Evolutionary conservation across 345 rosid genomes (phyloP), one percentile per base, ranked within the genome.

Genomic region (Lepidium sativum): DNA sequence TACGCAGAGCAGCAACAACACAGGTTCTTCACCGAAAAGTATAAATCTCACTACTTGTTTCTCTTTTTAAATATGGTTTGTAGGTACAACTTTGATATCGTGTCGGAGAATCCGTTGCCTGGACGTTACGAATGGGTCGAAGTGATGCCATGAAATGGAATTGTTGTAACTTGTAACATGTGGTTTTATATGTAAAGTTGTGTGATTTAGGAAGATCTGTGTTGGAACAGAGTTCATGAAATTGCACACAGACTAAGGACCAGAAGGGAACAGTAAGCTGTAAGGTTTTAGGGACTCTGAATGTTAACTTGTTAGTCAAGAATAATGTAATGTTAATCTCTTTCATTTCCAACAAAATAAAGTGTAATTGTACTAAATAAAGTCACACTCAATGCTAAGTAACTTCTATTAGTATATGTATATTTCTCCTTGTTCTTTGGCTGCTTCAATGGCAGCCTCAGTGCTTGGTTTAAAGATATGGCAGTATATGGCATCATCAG

Each of bases 81-180:
- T 82, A 88, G 96, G 82, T 88, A 86, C 71, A 86, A 92, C 88
- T 92, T 85, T 69, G 98, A 92, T 70, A 43, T 84, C 8, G 76
- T 69, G 63, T 86, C 77, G 38, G 96, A 84, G 23, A 15, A 65
- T 54, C 96, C 98, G 15, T 82, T 88, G n/a, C 81, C 87, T 0
- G 98, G 96, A 23, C 86, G 84, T 16, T 88, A 80, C 25, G 89
- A 85, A 25, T 88, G 98, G 98, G 83, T 72, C 57, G 83, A 79
- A 82, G 64, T 80, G 66, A 9, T 37, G 58, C 91, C 82, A 18
- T 83, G 76, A 82, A 54, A 13, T 10, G 14, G 5, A 41, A 52
- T 3, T 39, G 66, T 16, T 42, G 31, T 21, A 48, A 48, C 16
- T 4, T 8, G 44, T 20, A 54, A 54, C 60, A 56, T n/a, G 57